Percentiles rank a stretch among this genome's conserved stretches.
Evolutionary conservation across 495 filamentous ascomycete species (phyloP).

Genomic region (Tetracladium marchalianum): DNA sequence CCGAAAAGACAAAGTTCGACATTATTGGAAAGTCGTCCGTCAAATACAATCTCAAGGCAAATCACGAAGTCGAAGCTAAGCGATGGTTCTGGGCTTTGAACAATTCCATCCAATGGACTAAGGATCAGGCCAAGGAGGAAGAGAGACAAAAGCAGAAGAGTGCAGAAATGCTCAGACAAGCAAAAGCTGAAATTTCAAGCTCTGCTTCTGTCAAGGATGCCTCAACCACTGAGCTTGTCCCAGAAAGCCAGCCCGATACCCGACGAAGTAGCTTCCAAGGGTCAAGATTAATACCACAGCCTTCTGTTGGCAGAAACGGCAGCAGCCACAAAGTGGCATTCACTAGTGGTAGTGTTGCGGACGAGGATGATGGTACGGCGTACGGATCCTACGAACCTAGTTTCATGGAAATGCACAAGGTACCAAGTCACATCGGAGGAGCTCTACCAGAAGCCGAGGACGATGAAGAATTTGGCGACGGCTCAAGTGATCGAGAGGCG

Average conservation of each 20-base stretch:
- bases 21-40: slow-evolving; percentile 98
- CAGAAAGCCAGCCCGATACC: slow-evolving; percentile 40
- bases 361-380: slow-evolving; percentile 46
- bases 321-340: slow-evolving; percentile 32
- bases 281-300: slow-evolving; percentile 6
- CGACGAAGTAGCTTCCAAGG: slow-evolving; percentile 34
- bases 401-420: slow-evolving; percentile 37
- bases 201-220: slow-evolving; percentile 22
- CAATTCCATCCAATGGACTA: slow-evolving; percentile 96
- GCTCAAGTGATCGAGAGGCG: slow-evolving; percentile 67
- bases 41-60: slow-evolving; percentile 94
- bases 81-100: slow-evolving; percentile 98
- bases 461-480: slow-evolving; percentile 75
- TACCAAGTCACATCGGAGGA: slow-evolving; percentile 30
- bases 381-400: slow-evolving; percentile 52
- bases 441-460: slow-evolving; percentile 37
- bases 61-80: slow-evolving; percentile 89
- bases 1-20: slow-evolving; percentile 95
- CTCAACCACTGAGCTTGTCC: slow-evolving; percentile 33
- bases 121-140: slow-evolving; percentile 90
- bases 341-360: slow-evolving; percentile 29
- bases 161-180: slow-evolving; percentile 66
- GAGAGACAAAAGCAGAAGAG: slow-evolving; percentile 62
- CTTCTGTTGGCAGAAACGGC: slow-evolving; percentile 1
- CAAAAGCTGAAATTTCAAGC: slow-evolving; percentile 52